Conservation (phyloP, 2,329 filamentous ascomycete genomes). For the Botryotinia calthae region DNA sequence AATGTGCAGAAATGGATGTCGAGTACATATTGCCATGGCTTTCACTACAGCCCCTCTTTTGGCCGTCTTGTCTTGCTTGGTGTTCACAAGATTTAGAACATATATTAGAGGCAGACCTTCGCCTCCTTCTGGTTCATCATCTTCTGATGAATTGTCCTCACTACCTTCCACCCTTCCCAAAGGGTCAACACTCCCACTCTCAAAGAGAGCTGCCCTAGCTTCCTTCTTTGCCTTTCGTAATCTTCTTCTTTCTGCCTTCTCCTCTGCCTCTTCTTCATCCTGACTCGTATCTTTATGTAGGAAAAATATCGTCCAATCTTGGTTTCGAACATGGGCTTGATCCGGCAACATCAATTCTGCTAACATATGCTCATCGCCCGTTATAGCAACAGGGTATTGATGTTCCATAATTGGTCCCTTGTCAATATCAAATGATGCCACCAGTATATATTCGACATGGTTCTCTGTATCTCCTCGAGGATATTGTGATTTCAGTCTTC, state of each 20-base stretch:
- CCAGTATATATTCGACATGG: conserved; percentile 98
- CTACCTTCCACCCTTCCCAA: conserved; percentile 46
- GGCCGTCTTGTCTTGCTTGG: conserved; percentile 89
- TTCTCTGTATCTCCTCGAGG: conserved; percentile 74
- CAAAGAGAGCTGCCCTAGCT: conserved; percentile 48
- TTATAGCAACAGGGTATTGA: conserved; percentile 92
- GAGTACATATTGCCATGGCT: conserved; percentile 97
- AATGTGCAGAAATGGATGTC: conserved; percentile 96
- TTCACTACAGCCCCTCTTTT: conserved; percentile 95
- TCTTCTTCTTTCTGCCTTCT: conserved; percentile 53
- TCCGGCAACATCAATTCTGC: conserved; percentile 98
- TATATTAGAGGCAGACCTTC: conserved; percentile 94
- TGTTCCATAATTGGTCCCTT: conserved; percentile 97
- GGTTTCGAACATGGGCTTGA: conserved; percentile 88
- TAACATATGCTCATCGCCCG: conserved; percentile 95
- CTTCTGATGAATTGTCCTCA: conserved; percentile 52
- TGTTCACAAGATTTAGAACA: conserved; percentile 95
- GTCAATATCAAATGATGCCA: conserved; percentile 96
- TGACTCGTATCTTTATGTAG: conserved; percentile 90
- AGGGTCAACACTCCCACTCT: conserved; percentile 44
- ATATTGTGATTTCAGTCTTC: conserved; percentile 70
- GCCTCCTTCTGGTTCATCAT: conserved; percentile 64
- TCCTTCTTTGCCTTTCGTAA: conserved; percentile 53
- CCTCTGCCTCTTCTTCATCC: conserved; percentile 75
- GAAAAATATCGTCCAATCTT: conserved; percentile 99